These are phyloP conservation scores for Rhodotorula sp. DNA, from an alignment of 1,284 basidiomycete species.

Conservation along the genomic window DNA sequence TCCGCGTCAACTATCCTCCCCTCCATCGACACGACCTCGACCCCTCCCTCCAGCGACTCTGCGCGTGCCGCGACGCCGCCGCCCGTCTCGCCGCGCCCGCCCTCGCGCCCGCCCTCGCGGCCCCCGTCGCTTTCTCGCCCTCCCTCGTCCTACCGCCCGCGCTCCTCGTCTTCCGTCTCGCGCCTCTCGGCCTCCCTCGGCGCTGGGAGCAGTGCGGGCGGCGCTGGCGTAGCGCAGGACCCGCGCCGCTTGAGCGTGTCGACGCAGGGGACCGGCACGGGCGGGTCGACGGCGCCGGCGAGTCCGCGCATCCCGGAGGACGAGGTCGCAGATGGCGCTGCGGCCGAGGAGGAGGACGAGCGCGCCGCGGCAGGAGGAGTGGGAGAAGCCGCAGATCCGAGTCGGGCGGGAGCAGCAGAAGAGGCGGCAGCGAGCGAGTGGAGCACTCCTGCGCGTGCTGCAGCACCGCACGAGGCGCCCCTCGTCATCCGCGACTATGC, in stretches of 20 bases:
- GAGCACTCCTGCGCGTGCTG: neutral
- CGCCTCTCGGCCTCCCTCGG: neutral
- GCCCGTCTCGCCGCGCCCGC: neutral
- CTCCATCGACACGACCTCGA: neutral
- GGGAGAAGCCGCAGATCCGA: neutral
- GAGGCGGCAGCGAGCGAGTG: neutral
- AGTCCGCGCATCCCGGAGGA: slow-evolving; percentile 7
- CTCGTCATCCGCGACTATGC: slow-evolving; percentile 25
- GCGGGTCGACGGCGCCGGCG: neutral
- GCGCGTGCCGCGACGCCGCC: neutral
- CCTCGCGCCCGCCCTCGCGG: slow-evolving; percentile 5
- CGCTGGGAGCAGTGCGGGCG: neutral
- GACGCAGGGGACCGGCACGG: neutral
- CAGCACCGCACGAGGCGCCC: neutral
- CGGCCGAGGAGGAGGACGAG: neutral
- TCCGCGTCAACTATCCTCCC: neutral
- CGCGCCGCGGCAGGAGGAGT: neutral
- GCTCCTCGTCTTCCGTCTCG: slow-evolving; percentile 11
- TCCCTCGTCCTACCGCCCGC: neutral
- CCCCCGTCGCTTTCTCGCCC: slow-evolving; percentile 6
- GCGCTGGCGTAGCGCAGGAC: neutral
- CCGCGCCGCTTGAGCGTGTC: slow-evolving; percentile 11
- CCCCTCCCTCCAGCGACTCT: neutral
- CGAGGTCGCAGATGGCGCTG: neutral
- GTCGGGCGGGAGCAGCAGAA: neutral